These are phyloP conservation scores for Dimargaris cristalligena DNA, from an alignment of 192 early-diverging fungal species.

Conservation along the genomic window DNA sequence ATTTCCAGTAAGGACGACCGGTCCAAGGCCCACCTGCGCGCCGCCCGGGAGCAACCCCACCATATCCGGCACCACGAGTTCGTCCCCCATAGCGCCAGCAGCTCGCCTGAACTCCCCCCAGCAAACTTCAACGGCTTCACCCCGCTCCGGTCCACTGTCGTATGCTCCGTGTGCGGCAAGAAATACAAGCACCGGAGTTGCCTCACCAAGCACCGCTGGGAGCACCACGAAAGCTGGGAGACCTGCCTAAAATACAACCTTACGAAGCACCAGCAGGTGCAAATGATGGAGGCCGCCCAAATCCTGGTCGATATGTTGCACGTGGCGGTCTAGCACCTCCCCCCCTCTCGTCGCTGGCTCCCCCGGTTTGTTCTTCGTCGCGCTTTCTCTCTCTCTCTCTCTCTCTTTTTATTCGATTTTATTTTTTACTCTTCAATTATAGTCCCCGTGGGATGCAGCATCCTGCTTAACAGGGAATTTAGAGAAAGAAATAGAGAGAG, in stretches of 20 bases:
- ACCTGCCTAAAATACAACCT: conserved; percentile 41
- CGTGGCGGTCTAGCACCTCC: conserved; percentile 15
- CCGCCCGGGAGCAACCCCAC: conserved; percentile 2
- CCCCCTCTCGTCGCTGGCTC: no score
- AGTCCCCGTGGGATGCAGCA: no score
- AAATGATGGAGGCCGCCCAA: conserved; percentile 47
- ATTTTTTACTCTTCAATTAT: no score
- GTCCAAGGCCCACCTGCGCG: not conserved
- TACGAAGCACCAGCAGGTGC: conserved; percentile 46
- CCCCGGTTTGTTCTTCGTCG: no score
- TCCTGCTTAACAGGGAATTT: no score
- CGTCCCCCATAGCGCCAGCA: not conserved
- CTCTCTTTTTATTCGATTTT: no score
- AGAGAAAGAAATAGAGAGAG: no score
- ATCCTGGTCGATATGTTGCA: conserved; percentile 31
- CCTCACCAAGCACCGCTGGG: conserved; percentile 40
- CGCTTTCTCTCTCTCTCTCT: no score
- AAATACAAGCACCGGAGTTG: conserved; percentile 44
- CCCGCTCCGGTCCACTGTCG: conserved; percentile 26
- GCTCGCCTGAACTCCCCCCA: conserved; percentile 1
- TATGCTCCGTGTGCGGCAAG: conserved; percentile 37
- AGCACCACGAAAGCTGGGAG: conserved; percentile 46
- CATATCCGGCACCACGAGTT: not conserved
- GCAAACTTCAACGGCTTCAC: conserved; percentile 1
- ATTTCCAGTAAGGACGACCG: not conserved